Evolutionary conservation across 495 filamentous ascomycete genomes (phyloP), one percentile per base, ranked within the genome.

Genomic region (Pyronema domesticum): DNA sequence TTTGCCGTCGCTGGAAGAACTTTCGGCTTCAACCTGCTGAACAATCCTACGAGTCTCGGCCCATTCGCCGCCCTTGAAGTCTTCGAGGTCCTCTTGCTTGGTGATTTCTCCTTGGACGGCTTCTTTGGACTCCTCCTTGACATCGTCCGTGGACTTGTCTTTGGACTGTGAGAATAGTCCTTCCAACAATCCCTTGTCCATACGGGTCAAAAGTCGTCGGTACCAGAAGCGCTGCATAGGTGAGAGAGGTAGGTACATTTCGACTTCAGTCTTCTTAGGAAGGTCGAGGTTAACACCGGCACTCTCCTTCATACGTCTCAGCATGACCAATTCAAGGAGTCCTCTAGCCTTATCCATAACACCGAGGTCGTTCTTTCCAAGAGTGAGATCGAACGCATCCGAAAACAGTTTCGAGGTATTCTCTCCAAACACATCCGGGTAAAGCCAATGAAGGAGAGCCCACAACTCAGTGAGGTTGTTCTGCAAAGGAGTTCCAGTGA

Each of bases 381-480:
- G 67, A 0, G 67, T 71, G 3, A 84, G 62, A 50, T 78, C 72
- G 58, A 82, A 84, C 0, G 79, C 76, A 6, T 71, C 63, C 40
- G 73, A 73, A 60, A 84, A 84, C 0, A 72, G 57, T 1, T 69
- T 60, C 1, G 66, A 64, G 0, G 77, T 81, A 11, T 73, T 69
- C 1, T 66, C 62, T 3, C 67, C 65, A 59, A 84, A 84, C 0
- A 83, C 73, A 11, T 81, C 76, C 66, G 91, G 91, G 60, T 84
- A 95, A 53, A 95, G 79, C 62, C 95, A 98, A 65, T 98, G 91
- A 61, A 96, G 95, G 6, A 98, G 70, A 0, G 88, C 94, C 91
- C 91, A 98, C 2, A 98, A 73, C 62, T 98, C 91, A n/a, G 82
- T 77, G 13, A 98, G 74, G 60, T 95, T 95, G 64, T 98, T 98